Percentiles rank a stretch among this genome's conserved stretches.
These are phyloP conservation scores for Stromatinia cepivora DNA, from an alignment of 2,329 filamentous ascomycete species.

Conservation along the genomic window DNA sequence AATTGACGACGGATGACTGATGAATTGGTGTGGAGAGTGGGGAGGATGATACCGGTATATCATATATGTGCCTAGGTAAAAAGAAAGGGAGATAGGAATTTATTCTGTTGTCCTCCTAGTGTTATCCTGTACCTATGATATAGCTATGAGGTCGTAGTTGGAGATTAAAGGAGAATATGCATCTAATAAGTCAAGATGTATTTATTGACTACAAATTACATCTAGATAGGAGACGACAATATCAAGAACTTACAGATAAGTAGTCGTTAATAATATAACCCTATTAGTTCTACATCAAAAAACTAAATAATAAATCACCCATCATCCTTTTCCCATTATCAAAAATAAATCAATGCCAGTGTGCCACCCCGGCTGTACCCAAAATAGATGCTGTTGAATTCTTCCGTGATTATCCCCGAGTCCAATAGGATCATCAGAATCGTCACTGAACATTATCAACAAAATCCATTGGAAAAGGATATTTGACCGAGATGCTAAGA, in stretches of 20 bases:
- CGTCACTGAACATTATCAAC: background rate
- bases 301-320: background rate
- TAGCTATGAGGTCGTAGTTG: background rate
- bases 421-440: background rate
- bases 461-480: background rate
- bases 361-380: constrained; percentile 4
- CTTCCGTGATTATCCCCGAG: constrained; percentile 5
- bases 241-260: background rate
- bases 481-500: background rate
- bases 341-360: background rate
- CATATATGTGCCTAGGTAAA: background rate
- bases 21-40: background rate
- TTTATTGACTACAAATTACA: background rate
- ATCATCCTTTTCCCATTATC: background rate
- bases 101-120: too few species aligned
- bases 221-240: background rate
- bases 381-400: background rate
- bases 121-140: background rate
- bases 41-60: background rate
- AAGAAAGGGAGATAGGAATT: background rate
- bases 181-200: background rate
- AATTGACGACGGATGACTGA: too few species aligned
- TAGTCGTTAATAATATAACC: background rate
- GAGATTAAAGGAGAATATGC: background rate
- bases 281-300: background rate